These are phyloP conservation scores for Cruciata laevipes DNA, from an alignment of 257 asterid genomes.

Conservation along the genomic window DNA sequence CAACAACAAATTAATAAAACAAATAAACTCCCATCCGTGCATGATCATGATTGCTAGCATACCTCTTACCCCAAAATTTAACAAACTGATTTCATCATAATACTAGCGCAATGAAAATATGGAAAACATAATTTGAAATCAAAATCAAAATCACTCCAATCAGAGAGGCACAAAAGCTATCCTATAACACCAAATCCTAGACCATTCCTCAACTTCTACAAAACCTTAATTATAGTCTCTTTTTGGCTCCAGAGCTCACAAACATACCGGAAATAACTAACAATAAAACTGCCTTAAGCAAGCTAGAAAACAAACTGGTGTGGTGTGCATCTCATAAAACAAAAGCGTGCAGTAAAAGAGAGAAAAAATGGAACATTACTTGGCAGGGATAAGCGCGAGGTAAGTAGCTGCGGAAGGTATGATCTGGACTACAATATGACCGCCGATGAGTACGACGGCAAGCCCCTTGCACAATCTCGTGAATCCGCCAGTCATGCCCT, in stretches of 20 bases:
- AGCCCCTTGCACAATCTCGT: constrained; percentile 84
- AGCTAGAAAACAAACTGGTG: background rate
- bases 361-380: constrained; percentile 31
- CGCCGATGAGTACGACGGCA: constrained; percentile 69
- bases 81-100: background rate
- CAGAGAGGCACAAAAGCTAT: background rate
- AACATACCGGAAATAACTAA: background rate
- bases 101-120: background rate
- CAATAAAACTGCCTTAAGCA: background rate
- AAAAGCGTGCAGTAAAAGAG: background rate
- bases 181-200: background rate
- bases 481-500: constrained; percentile 57
- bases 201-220: background rate
- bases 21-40: background rate
- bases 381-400: constrained; percentile 94
- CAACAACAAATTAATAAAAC: background rate
- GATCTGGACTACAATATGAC: constrained; percentile 72
- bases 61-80: background rate
- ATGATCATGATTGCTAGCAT: background rate
- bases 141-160: background rate
- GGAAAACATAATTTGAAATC: background rate
- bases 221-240: background rate
- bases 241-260: background rate
- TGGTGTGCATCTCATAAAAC: background rate
- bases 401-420: constrained; percentile 64